Evolutionary conservation across 1,284 basidiomycete species (phyloP), one percentile per base, ranked within the genome.

Genomic region (Cryptococcus amylolentus): DNA sequence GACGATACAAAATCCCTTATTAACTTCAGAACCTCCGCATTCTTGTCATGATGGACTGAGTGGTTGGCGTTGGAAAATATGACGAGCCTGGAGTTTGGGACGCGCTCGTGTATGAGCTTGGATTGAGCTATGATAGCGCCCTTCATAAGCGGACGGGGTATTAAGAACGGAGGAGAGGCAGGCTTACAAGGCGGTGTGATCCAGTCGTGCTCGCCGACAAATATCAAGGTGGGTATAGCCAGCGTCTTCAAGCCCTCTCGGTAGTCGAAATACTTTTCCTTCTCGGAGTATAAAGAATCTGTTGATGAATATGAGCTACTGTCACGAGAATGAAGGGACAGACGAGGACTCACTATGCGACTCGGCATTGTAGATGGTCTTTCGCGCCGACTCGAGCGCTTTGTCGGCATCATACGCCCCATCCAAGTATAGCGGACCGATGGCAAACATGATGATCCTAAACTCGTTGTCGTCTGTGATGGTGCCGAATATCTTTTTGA

Each of bases 141-240:
- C 31, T 35, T 35, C 10, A 23, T 10, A 35, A 10, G 6, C 31
- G 31, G 31, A 6, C 6, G 10, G 10, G 23, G 41, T 6, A 43
- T 43, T 23, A 13, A 18, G 18, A 6, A 28, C n/a, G 10, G 23
- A 26, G 31, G 31, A 35, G 7, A 28, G 28, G 9, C 10, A 45
- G 31, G 31, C 31, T 3, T 35, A 35, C 31, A 35, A 35, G 60
- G 59, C 3, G 62, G 57, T 49, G 60, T 61, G 27, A 64, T 59
- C 62, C 62, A 64, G 41, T 64, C 62, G 45, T 57, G 53, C 40
- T 56, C 60, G 28, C 62, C 62, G 12, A 61, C 62, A 20, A 64
- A 44, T 26, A 64, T 61, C 42, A 64, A 45, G 1, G 62, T 64
- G 5, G 54, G 53, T 1, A 50, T 43, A 4, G 35, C 52, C 31